phyloP scores from a whole-genome alignment of 148 eudicot species.

The Tetragonia tetragonoides region DNA sequence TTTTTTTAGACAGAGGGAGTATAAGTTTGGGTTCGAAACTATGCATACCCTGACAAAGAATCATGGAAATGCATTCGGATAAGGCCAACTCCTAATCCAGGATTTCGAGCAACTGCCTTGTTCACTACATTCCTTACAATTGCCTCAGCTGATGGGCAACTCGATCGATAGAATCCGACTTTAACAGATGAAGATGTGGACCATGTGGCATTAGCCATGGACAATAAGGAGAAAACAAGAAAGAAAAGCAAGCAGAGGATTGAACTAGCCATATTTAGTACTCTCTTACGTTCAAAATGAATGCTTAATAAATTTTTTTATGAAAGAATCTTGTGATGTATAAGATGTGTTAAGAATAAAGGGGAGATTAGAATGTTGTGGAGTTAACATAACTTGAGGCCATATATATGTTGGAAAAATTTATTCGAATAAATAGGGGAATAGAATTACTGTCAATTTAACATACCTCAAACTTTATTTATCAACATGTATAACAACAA shows the following conservation, averaged over 20 bases:
- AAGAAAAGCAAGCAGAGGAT: slow-evolving; percentile 5
- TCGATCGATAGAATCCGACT: slow-evolving; percentile 31
- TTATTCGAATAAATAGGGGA: too few species aligned
- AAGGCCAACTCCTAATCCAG: slow-evolving; percentile 42
- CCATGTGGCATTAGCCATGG: background rate
- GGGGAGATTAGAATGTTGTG: too few species aligned
- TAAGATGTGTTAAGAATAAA: too few species aligned
- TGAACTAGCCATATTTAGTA: background rate
- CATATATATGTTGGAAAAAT: too few species aligned
- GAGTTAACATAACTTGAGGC: too few species aligned
- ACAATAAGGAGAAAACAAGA: background rate
- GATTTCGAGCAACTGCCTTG: slow-evolving; percentile 27
- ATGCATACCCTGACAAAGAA: slow-evolving; percentile 47
- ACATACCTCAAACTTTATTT: too few species aligned
- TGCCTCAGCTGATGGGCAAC: slow-evolving; percentile 38
- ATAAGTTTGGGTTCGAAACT: too few species aligned
- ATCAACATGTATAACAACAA: too few species aligned
- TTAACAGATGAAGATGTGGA: slow-evolving; percentile 5
- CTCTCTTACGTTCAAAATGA: background rate
- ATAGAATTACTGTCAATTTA: too few species aligned
- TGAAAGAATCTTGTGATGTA: too few species aligned
- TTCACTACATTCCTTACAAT: slow-evolving; percentile 33
- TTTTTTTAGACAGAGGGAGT: too few species aligned
- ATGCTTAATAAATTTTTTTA: too few species aligned
- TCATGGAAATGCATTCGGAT: slow-evolving; percentile 11